Evolutionary conservation across 2,329 filamentous ascomycete species (phyloP), one percentile per base, ranked within the genome.

Genomic region (Fusarium xyrophilum): DNA sequence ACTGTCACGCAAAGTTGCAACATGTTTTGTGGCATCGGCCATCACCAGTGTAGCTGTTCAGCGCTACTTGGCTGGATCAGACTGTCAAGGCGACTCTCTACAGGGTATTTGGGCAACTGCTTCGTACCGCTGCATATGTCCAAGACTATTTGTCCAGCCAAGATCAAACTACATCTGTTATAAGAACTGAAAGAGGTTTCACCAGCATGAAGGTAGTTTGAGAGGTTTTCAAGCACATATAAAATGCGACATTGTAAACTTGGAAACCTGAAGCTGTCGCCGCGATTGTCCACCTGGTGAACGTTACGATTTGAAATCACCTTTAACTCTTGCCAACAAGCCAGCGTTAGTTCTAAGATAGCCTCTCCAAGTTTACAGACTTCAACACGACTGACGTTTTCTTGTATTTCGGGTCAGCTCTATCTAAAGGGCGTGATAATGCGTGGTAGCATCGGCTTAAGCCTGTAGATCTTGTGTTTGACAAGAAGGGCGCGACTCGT

Each of bases 11-110:
- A 68, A 52, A 13, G 17, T 70, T 1, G 67, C 59, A 2, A 51
- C 35, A 2, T 69, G 67, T 10, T 70, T 70, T 53, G 59, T 69
- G 5, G 67, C 67, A 1, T 56, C 55, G 4, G 54, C 63, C 2
- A 65, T 69, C 12, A 27, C 33, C 7, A 44, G 36, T 3, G 52
- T 70, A 3, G 67, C 63, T 21, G 17, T 46, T 3, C 56, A 64
- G 5, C 67, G 67, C 1, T 55, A 30, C 15, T 19, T 60, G 8
- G 38, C 39, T 27, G 63, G 67, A 0, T 9, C 61, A 4, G 42
- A 59, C 3, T 67, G 40, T 1, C 55, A 23, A 8, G 63, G 48
- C 0, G 67, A 69, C 15, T 35, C 58, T 8, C 0, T 70, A 0
- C 67, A 69, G 10, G 60, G 55, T 38, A 19, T 65, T 1, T 69